Conservation (phyloP, 2,329 filamentous ascomycete species). For the Fusarium agapanthi region DNA sequence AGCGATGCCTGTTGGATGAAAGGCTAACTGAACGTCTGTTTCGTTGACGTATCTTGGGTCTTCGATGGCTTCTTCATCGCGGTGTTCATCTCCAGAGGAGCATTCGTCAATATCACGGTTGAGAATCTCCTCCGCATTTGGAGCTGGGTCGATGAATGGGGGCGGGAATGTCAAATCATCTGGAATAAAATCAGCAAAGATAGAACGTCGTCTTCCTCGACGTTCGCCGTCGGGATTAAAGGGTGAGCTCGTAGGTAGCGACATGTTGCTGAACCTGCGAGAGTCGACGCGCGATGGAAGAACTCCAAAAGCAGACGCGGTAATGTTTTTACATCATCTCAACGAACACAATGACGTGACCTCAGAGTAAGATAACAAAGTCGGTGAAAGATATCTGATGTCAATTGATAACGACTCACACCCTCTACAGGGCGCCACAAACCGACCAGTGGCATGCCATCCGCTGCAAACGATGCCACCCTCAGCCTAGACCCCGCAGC, state of each 20-base stretch:
- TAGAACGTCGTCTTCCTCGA: constrained; percentile 25
- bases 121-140: constrained; percentile 31
- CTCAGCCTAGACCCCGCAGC: neutral
- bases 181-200: constrained; percentile 36
- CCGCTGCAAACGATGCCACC: constrained; percentile 5
- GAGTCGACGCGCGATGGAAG: neutral
- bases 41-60: constrained; percentile 3
- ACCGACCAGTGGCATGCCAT: neutral
- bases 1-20: constrained; percentile 30
- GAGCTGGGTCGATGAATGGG: constrained; percentile 15
- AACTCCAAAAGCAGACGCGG: neutral
- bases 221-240: neutral
- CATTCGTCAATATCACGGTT: constrained; percentile 34
- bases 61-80: constrained; percentile 16
- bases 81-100: constrained; percentile 29
- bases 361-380: neutral
- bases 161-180: constrained; percentile 19
- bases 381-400: constrained; percentile 23
- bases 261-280: neutral
- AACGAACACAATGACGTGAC: constrained; percentile 1
- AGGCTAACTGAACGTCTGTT: constrained; percentile 28
- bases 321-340: neutral
- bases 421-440: constrained; percentile 4
- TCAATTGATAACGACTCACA: constrained; percentile 24
- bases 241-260: constrained; percentile 13